Evolutionary conservation across 2,329 filamentous ascomycete species (phyloP).

Genomic region (Coniella lustricola): DNA sequence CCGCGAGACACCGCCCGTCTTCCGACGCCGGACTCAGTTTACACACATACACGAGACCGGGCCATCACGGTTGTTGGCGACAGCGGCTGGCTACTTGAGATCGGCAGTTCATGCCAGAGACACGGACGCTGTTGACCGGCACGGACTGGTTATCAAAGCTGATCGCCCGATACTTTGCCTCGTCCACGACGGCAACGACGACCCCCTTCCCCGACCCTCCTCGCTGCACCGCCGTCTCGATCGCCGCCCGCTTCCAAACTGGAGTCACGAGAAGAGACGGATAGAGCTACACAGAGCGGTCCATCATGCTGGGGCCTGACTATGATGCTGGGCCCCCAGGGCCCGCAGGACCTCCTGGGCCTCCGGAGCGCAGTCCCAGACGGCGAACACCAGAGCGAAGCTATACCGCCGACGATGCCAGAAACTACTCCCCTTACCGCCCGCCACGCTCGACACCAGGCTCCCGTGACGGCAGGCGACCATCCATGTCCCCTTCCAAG

Average conservation of each 20-base stretch:
- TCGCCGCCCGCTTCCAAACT: neutral
- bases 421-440: constrained; percentile 23
- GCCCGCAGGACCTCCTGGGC: constrained; percentile 30
- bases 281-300: constrained; percentile 9
- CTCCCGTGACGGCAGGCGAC: constrained; percentile 17
- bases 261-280: constrained; percentile 11
- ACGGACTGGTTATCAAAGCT: constrained; percentile 14
- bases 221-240: neutral
- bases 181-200: too few species aligned
- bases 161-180: constrained; percentile 7
- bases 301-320: constrained; percentile 36
- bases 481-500: constrained; percentile 14
- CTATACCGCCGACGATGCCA: constrained; percentile 18
- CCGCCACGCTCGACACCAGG: constrained; percentile 18
- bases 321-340: constrained; percentile 36
- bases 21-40: constrained; percentile 4
- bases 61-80: constrained; percentile 11
- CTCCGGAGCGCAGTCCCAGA: constrained; percentile 26
- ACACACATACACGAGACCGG: constrained; percentile 6
- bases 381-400: constrained; percentile 20
- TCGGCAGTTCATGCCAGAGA: constrained; percentile 11
- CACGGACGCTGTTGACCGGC: constrained; percentile 11
- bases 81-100: constrained; percentile 7
- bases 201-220: neutral
- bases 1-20: constrained; percentile 4